Evolutionary conservation across 2,329 filamentous ascomycete genomes (phyloP).

Genomic region (Shiraia sp.): DNA sequence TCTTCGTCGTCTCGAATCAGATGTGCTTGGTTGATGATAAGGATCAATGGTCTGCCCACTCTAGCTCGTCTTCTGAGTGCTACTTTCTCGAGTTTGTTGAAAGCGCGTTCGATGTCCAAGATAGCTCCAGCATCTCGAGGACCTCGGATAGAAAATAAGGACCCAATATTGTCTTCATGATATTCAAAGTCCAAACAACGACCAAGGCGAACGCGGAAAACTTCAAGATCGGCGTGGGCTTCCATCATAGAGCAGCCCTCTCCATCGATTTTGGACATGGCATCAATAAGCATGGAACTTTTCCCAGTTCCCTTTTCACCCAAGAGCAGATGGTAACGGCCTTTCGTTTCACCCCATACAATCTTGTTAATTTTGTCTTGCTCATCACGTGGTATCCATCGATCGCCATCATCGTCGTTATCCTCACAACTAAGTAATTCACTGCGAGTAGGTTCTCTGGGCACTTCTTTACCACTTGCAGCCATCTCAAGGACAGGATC

Average conservation of each 20-base stretch:
- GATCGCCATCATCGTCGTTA: conserved; percentile 59
- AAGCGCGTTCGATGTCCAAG: conserved; percentile 91
- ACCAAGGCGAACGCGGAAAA: conserved; percentile 88
- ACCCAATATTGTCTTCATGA: conserved; percentile 96
- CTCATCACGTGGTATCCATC: conserved; percentile 85
- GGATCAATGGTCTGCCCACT: conserved; percentile 72
- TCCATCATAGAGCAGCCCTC: conserved; percentile 94
- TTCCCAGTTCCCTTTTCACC: conserved; percentile 97
- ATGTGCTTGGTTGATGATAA: conserved; percentile 95
- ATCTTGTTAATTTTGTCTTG: conserved; percentile 83
- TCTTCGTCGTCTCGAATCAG: conserved; percentile 89
- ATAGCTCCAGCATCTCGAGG: conserved; percentile 90
- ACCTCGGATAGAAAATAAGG: conserved; percentile 91
- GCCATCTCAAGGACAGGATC: conserved; percentile 82
- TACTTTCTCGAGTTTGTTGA: conserved; percentile 98
- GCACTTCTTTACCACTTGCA: conserved; percentile 40
- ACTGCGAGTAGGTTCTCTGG: conserved; percentile 24
- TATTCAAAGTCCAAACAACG: conserved; percentile 96
- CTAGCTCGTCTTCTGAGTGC: conserved; percentile 70
- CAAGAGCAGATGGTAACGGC: conserved; percentile 89
- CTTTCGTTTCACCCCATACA: conserved; percentile 69
- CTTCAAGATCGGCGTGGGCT: conserved; percentile 91
- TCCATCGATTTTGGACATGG: conserved; percentile 90
- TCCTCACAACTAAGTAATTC: conserved; percentile 29
- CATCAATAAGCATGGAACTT: conserved; percentile 93